A percentile compares a stretch with the other conserved stretches of the same genome.
These are phyloP conservation scores for Daldinia concentrica DNA, from an alignment of 495 filamentous ascomycete genomes.

Conservation along the genomic window DNA sequence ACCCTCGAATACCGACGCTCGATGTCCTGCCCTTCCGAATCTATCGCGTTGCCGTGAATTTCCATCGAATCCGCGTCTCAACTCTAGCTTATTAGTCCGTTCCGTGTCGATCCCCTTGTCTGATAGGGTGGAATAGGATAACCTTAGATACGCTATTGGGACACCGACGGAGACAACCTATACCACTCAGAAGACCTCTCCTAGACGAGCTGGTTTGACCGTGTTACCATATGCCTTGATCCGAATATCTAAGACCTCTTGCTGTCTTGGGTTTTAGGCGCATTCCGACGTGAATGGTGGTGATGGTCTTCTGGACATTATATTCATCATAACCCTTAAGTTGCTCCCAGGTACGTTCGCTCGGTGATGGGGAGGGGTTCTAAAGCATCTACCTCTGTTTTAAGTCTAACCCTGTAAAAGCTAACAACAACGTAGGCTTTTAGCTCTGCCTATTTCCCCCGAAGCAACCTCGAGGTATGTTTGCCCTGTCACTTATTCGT, in stretches of 20 bases:
- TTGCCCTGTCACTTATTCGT: neutral
- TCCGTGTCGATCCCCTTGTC: neutral
- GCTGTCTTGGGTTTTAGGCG: constrained; percentile 14
- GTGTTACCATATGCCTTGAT: constrained; percentile 24
- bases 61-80: constrained; percentile 8
- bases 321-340: neutral
- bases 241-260: neutral
- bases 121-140: neutral
- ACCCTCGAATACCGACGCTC: neutral
- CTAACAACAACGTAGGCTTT: constrained; percentile 2
- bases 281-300: constrained; percentile 17
- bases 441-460: neutral
- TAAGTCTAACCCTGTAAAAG: neutral
- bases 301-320: constrained; percentile 2
- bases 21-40: constrained; percentile 11
- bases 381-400: neutral
- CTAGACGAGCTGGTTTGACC: neutral
- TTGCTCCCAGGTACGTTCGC: constrained; percentile 10
- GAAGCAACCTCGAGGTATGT: constrained; percentile 9
- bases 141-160: neutral
- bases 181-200: neutral
- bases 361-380: neutral
- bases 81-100: neutral
- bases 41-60: constrained; percentile 5
- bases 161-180: constrained; percentile 1